A percentile compares a stretch with the other conserved stretches of the same genome.
phyloP scores from a whole-genome alignment of 2,329 filamentous ascomycete species.

The Neopestalotiopsis sp. region DNA sequence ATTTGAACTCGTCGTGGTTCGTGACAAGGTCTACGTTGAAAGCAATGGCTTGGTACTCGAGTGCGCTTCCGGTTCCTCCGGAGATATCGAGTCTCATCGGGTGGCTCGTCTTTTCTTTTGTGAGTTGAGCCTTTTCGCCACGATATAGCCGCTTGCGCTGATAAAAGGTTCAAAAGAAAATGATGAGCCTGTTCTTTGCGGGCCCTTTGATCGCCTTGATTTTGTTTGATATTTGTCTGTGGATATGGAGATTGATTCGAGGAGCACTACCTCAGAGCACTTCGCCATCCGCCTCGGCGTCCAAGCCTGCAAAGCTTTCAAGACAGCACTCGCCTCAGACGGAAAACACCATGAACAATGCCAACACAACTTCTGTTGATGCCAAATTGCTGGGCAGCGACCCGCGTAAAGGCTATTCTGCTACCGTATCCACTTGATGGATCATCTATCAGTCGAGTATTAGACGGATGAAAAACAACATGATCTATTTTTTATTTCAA shows the following conservation, averaged over 20 bases:
- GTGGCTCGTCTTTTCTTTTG: slow-evolving; percentile 39
- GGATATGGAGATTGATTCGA: slow-evolving; percentile 53
- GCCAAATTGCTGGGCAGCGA: background rate
- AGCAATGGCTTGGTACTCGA: slow-evolving; percentile 27
- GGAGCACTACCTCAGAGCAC: slow-evolving; percentile 25
- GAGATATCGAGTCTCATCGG: slow-evolving; percentile 33
- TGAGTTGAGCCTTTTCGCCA: slow-evolving; percentile 23
- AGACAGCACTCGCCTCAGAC: background rate
- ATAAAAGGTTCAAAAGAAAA: slow-evolving; percentile 28
- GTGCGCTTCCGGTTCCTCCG: slow-evolving; percentile 27
- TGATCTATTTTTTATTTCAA: slow-evolving; percentile 2
- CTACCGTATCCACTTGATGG: background rate
- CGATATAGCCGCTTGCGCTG: background rate
- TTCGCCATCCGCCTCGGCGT: background rate
- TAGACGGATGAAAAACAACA: background rate
- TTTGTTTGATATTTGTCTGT: slow-evolving; percentile 56
- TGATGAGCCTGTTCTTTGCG: slow-evolving; percentile 47
- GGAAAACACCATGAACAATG: background rate
- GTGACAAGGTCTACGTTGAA: slow-evolving; percentile 22
- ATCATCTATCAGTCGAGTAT: background rate
- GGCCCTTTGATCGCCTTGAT: slow-evolving; percentile 54
- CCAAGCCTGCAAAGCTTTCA: background rate
- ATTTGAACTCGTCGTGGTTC: background rate
- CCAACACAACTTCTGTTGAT: background rate
- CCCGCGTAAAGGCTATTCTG: background rate